A percentile compares a stretch with the other conserved stretches of the same genome.
Conservation (phyloP, 805 yeast species). For the Kregervanrija fluxuum region DNA sequence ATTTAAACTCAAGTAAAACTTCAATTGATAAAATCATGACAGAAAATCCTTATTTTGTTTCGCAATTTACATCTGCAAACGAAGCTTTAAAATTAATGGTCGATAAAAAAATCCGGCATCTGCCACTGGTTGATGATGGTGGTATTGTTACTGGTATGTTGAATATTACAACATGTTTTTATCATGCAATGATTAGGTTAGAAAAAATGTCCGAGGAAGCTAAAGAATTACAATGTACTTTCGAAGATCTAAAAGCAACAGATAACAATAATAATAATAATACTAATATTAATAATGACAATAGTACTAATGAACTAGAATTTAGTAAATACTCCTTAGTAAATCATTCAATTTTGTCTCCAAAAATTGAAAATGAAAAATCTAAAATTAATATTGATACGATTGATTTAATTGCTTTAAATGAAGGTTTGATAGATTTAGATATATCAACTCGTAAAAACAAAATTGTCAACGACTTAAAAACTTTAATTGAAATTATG, state of each 20-base stretch:
- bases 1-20: slow-evolving; percentile 17
- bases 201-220: slow-evolving; percentile 35
- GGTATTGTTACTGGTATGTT: slow-evolving; percentile 35
- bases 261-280: background rate
- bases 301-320: background rate
- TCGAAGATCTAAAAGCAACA: slow-evolving; percentile 22
- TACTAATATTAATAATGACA: background rate
- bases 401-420: slow-evolving; percentile 12
- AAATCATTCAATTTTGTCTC: background rate
- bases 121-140: slow-evolving; percentile 32
- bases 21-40: slow-evolving; percentile 35
- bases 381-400: slow-evolving; percentile 6
- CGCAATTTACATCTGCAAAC: slow-evolving; percentile 32
- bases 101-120: slow-evolving; percentile 33
- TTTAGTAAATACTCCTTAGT: slow-evolving; percentile 12
- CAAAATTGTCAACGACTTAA: slow-evolving; percentile 29
- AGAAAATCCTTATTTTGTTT: slow-evolving; percentile 28
- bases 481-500: slow-evolving; percentile 31
- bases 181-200: slow-evolving; percentile 37
- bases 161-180: slow-evolving; percentile 40
- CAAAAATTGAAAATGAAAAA: slow-evolving; percentile 1
- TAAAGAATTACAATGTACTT: slow-evolving; percentile 24
- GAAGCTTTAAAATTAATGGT: slow-evolving; percentile 38
- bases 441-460: slow-evolving; percentile 20
- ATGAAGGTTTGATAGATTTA: slow-evolving; percentile 19